A percentile compares a stretch with the other conserved stretches of the same genome.
These are phyloP conservation scores for Blastocystis sp. DNA, from an alignment of 352 stramenopile species.

Conservation along the genomic window DNA sequence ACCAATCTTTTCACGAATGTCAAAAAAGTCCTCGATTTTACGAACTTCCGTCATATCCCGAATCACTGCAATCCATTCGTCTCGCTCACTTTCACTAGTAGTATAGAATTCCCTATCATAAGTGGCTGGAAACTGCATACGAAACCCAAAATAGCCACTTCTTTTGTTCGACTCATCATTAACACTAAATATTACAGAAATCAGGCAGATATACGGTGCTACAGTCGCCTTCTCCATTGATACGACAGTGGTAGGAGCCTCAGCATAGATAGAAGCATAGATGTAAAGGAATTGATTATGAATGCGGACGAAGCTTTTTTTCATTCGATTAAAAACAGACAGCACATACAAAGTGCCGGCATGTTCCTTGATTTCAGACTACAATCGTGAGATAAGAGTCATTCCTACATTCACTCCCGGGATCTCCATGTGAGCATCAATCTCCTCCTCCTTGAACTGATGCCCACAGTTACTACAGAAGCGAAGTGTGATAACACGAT, in stretches of 20 bases:
- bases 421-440: slow-evolving; percentile 63
- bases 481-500: slow-evolving; percentile 49
- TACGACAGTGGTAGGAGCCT: slow-evolving; percentile 74
- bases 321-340: slow-evolving; percentile 79
- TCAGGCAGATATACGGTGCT: background rate
- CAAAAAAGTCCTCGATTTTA: slow-evolving; percentile 83
- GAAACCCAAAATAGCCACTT: slow-evolving; percentile 81
- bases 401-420: slow-evolving; percentile 20
- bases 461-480: slow-evolving; percentile 60
- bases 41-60: slow-evolving; percentile 81
- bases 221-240: slow-evolving; percentile 75
- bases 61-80: slow-evolving; percentile 78
- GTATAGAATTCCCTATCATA: slow-evolving; percentile 82
- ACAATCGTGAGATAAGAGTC: background rate
- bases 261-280: slow-evolving; percentile 79
- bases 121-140: slow-evolving; percentile 78
- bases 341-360: slow-evolving; percentile 6
- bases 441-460: slow-evolving; percentile 56
- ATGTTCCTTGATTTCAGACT: slow-evolving; percentile 49
- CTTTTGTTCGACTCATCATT: slow-evolving; percentile 71
- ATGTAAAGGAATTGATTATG: slow-evolving; percentile 84
- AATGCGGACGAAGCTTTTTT: slow-evolving; percentile 80
- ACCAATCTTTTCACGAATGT: slow-evolving; percentile 82
- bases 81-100: slow-evolving; percentile 76
- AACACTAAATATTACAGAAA: slow-evolving; percentile 22